These are phyloP conservation scores for Podospora conica DNA, from an alignment of 495 filamentous ascomycete genomes.

Conservation along the genomic window DNA sequence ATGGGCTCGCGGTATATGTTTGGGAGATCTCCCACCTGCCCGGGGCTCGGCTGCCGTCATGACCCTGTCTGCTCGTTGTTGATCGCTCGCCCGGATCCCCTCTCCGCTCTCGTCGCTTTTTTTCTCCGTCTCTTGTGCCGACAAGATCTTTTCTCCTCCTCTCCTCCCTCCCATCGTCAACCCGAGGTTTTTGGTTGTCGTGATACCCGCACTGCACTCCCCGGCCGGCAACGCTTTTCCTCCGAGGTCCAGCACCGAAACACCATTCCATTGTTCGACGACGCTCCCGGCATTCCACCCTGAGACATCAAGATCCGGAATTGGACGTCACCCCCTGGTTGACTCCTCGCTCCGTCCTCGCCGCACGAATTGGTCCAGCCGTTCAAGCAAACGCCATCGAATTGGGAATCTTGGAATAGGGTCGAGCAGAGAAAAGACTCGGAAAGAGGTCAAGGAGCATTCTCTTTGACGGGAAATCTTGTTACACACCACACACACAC, in stretches of 20 bases:
- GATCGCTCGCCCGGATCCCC: background rate
- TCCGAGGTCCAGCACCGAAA: background rate
- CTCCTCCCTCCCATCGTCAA: background rate
- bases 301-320: background rate
- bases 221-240: background rate
- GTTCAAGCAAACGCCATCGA: background rate
- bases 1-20: slow-evolving; percentile 1
- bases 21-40: background rate
- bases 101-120: background rate
- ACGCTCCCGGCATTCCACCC: background rate
- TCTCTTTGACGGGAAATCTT: background rate
- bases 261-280: background rate
- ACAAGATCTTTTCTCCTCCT: background rate
- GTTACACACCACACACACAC: slow-evolving; percentile 1
- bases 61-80: background rate
- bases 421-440: background rate
- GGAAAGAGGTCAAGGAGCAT: background rate
- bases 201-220: background rate
- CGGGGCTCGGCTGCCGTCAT: slow-evolving; percentile 8
- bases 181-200: background rate
- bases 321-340: background rate
- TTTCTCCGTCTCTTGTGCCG: background rate
- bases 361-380: background rate
- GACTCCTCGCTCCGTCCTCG: background rate
- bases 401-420: background rate